phyloP scores from a whole-genome alignment of 345 rosid species.

The Salix suchowensis region DNA sequence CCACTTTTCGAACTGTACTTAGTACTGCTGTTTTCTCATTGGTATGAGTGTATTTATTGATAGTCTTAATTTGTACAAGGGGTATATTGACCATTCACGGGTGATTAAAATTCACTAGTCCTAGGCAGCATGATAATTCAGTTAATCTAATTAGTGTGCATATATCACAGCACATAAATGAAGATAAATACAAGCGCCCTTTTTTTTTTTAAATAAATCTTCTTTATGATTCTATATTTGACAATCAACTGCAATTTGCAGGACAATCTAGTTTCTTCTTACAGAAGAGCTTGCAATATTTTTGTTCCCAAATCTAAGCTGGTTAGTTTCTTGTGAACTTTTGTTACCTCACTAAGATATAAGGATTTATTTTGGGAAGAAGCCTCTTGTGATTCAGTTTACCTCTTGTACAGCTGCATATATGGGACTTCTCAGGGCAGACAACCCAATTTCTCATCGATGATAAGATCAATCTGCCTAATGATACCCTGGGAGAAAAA shows the following conservation, averaged over 20 bases:
- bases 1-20: too few relatives aligned
- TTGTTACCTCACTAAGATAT: not conserved
- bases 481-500: slow-evolving; percentile 2
- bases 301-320: slow-evolving; percentile 56
- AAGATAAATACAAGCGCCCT: not conserved
- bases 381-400: slow-evolving; percentile 4
- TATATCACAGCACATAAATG: not conserved
- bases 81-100: too few relatives aligned
- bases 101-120: not conserved
- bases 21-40: too few relatives aligned
- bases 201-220: not conserved
- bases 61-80: too few relatives aligned
- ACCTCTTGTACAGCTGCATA: slow-evolving; percentile 55
- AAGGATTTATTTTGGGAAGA: not conserved
- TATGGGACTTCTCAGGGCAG: slow-evolving; percentile 93
- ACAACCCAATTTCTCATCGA: slow-evolving; percentile 49
- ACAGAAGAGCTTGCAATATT: slow-evolving; percentile 73
- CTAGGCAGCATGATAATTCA: not conserved
- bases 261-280: slow-evolving; percentile 65
- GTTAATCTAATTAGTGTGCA: not conserved
- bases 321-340: slow-evolving; percentile 33
- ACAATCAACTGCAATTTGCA: slow-evolving; percentile 20
- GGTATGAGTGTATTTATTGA: too few relatives aligned
- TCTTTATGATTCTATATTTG: not conserved
- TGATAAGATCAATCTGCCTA: slow-evolving; percentile 38